Conservation (phyloP, 306 rosid species). For the Nissolia schottii region DNA sequence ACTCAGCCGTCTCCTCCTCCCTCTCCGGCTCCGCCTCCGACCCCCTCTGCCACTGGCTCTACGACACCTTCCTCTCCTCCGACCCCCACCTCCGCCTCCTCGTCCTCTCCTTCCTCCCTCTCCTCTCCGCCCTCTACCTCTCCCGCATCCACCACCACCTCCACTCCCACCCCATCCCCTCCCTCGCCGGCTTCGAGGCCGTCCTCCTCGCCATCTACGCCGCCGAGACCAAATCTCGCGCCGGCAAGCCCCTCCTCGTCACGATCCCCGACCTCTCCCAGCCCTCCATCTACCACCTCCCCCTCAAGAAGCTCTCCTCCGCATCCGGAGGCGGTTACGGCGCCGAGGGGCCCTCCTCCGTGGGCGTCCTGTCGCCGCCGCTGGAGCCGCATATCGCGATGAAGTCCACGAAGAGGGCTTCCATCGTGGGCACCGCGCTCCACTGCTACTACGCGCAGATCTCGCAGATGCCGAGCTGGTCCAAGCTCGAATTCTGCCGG, state of each 20-base stretch:
- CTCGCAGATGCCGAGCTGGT: conserved; percentile 96
- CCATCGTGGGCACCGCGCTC: conserved; percentile 75
- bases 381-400: conserved; percentile 79
- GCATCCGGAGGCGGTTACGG: no score
- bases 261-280: conserved; percentile 82
- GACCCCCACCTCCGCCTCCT: conserved; percentile 89
- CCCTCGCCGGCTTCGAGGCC: conserved; percentile 93
- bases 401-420: conserved; percentile 83
- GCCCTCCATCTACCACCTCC: conserved; percentile 84
- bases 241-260: conserved; percentile 74
- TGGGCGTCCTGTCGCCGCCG: conserved; percentile 67
- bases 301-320: conserved; percentile 28
- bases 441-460: conserved; percentile 85
- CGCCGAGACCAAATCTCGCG: conserved; percentile 70
- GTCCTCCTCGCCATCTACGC: conserved; percentile 84
- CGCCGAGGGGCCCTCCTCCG: conserved; percentile 26
- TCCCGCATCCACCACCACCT: conserved; percentile 60
- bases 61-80: conserved; percentile 82
- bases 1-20: conserved; percentile 48
- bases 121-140: conserved; percentile 76
- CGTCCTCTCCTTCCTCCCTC: conserved; percentile 85
- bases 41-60: conserved; percentile 97
- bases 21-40: conserved; percentile 82
- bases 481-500: conserved; percentile 74
- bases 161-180: conserved; percentile 53